Conservation (phyloP, 345 rosid species). For the Clarkia xantiana region DNA sequence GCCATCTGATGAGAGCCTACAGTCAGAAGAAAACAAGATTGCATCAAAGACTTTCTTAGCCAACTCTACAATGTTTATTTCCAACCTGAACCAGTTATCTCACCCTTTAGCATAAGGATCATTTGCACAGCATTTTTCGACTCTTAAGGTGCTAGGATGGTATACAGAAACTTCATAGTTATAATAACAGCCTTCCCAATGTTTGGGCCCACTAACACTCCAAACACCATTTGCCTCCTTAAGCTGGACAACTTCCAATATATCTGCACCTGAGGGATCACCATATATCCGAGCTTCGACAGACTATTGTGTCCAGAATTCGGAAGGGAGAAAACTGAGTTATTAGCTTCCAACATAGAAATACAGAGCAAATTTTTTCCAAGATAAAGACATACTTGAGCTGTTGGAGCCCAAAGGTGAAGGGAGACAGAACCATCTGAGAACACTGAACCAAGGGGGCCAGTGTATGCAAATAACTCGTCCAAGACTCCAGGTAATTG, state of each 20-base stretch:
- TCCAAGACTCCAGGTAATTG: constrained; percentile 79
- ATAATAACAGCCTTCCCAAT: constrained; percentile 86
- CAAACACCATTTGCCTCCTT: constrained; percentile 66
- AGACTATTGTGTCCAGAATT: constrained; percentile 34
- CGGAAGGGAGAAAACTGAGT: constrained; percentile 10
- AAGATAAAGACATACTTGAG: constrained; percentile 37
- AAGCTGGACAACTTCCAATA: constrained; percentile 36
- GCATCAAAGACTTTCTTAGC: background rate
- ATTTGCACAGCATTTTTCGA: constrained; percentile 76
- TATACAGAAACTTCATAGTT: constrained; percentile 64
- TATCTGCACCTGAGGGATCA: constrained; percentile 28
- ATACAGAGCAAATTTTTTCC: background rate
- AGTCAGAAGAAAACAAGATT: constrained; percentile 9
- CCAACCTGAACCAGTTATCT: constrained; percentile 13
- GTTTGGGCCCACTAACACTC: constrained; percentile 41
- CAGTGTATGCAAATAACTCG: constrained; percentile 68
- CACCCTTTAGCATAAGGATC: constrained; percentile 99
- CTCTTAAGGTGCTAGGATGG: constrained; percentile 58
- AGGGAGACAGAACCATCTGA: constrained; percentile 40
- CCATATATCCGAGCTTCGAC: constrained; percentile 44
- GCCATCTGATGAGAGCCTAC: constrained; percentile 84
- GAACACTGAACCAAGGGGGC: constrained; percentile 77
- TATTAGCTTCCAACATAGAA: background rate
- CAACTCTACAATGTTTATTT: background rate
- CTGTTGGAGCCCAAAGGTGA: constrained; percentile 85